Evolutionary conservation across 2,329 filamentous ascomycete genomes (phyloP).

Genomic region (Phialemoniopsis sp.): DNA sequence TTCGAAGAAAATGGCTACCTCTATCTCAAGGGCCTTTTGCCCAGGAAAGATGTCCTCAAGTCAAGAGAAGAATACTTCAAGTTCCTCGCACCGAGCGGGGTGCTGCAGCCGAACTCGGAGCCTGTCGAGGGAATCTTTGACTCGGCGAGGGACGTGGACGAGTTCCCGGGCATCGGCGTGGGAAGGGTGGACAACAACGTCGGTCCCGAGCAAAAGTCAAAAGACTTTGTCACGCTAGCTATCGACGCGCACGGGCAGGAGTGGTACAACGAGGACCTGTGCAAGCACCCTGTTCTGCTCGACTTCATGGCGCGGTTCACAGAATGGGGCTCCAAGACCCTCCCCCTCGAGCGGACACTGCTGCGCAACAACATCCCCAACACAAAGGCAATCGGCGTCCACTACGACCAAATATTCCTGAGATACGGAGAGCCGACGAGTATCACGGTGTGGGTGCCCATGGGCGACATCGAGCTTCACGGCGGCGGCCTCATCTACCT

Average conservation of each 20-base stretch:
- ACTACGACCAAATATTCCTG: slow-evolving; percentile 58
- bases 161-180: slow-evolving; percentile 51
- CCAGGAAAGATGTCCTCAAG: slow-evolving; percentile 45
- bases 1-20: slow-evolving; percentile 42
- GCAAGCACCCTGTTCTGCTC: slow-evolving; percentile 43
- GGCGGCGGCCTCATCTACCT: slow-evolving; percentile 58
- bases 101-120: slow-evolving; percentile 47
- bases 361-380: slow-evolving; percentile 53
- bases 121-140: slow-evolving; percentile 52
- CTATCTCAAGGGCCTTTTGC: slow-evolving; percentile 49
- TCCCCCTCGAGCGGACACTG: slow-evolving; percentile 41
- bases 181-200: slow-evolving; percentile 35
- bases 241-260: slow-evolving; percentile 47
- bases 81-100: slow-evolving; percentile 47
- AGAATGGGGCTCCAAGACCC: slow-evolving; percentile 46
- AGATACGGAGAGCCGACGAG: slow-evolving; percentile 48
- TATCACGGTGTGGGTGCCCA: slow-evolving; percentile 54
- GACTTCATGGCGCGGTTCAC: slow-evolving; percentile 47
- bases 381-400: slow-evolving; percentile 54
- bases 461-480: slow-evolving; percentile 47
- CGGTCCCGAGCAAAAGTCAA: slow-evolving; percentile 6
- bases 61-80: slow-evolving; percentile 49
- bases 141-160: slow-evolving; percentile 27
- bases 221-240: slow-evolving; percentile 19
- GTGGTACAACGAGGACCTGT: slow-evolving; percentile 51